phyloP scores from a whole-genome alignment of 345 rosid species.

The Moricandia moricandioides region DNA sequence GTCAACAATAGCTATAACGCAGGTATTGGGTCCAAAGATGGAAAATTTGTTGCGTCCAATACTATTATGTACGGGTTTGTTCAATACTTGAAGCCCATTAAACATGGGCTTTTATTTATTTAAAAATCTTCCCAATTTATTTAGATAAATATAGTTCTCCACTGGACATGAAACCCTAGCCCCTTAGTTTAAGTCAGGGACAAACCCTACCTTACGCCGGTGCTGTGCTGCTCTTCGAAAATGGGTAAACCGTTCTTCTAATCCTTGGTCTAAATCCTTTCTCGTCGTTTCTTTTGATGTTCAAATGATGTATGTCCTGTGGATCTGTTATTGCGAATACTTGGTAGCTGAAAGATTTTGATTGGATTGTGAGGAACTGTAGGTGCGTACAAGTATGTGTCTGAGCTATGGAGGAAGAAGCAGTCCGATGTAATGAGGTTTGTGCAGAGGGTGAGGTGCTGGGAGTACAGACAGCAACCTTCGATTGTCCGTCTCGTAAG shows the following conservation, averaged over 20 bases:
- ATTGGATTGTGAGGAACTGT: background rate
- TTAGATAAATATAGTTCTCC: background rate
- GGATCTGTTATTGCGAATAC: constrained; percentile 3
- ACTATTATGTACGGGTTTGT: background rate
- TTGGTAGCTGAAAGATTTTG: background rate
- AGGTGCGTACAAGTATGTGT: constrained; percentile 97
- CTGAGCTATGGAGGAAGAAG: constrained; percentile 99
- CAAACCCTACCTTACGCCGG: background rate
- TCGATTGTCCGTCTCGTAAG: constrained; percentile 84
- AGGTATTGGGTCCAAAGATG: too few relatives aligned
- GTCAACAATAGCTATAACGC: too few relatives aligned
- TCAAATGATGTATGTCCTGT: background rate
- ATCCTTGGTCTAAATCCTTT: background rate
- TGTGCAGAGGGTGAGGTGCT: constrained; percentile 94
- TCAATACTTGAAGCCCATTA: background rate
- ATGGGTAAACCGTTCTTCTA: constrained; percentile 28
- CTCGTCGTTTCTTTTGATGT: background rate
- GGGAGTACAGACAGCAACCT: constrained; percentile 97
- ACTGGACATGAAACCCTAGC: constrained; percentile 18
- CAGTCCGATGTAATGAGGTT: constrained; percentile 99
- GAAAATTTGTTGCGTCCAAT: too few relatives aligned
- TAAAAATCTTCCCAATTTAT: background rate
- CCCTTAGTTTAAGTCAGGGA: background rate
- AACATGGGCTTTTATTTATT: background rate
- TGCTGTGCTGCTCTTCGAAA: constrained; percentile 32